Base-by-base conservation (phyloP, 208 protist species). In the Trypanosoma congolense region DNA sequence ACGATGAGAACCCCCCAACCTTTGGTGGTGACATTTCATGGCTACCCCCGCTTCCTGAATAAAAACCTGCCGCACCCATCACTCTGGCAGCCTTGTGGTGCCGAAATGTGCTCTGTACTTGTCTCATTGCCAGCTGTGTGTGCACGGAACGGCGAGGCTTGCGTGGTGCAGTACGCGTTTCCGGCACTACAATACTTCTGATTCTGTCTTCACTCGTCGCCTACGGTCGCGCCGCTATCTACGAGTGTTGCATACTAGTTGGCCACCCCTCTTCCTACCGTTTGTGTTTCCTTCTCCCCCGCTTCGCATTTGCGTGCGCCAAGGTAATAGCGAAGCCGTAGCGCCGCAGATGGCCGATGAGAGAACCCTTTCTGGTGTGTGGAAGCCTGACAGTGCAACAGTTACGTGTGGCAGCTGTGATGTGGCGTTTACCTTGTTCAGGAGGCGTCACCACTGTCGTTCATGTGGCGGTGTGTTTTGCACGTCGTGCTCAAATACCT, bases 381-480 rank as follows among this genome's bases (percentile, higher is more conserved):
- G 69, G 70, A 74, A 73, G 57, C 33, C 55, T 25, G 70, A 78
- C 57, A 38, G 47, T 22, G n/a, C 30, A 0, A 53, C 55, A 26
- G 24, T 40, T 0, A 5, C 19, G 10, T 87, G 79, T 38, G 72
- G 77, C 46, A 40, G 28, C 18, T 82, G 79, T 50, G 25, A 43
- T 0, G 21, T 22, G 0, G 36, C 24, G 40, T 80, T 82, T 44
- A 71, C 29, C 22, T 43, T 80, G n/a, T 51, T 56, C 22, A 51
- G 44, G 21, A 45, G 72, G 25, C 67, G 71, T 35, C 75, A 87
- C 30, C 65, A 72, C 33, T 72, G 65, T 43, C 48, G 65, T 3
- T 61, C 55, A 25, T 72, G 65, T 40, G 71, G 71, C 18, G 51
- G 58, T 18, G 73, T 80, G 40, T 86, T 82, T 47, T 82, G 75